These are phyloP conservation scores for Apiotrichum siamense DNA, from an alignment of 1,284 basidiomycete species.

Conservation along the genomic window DNA sequence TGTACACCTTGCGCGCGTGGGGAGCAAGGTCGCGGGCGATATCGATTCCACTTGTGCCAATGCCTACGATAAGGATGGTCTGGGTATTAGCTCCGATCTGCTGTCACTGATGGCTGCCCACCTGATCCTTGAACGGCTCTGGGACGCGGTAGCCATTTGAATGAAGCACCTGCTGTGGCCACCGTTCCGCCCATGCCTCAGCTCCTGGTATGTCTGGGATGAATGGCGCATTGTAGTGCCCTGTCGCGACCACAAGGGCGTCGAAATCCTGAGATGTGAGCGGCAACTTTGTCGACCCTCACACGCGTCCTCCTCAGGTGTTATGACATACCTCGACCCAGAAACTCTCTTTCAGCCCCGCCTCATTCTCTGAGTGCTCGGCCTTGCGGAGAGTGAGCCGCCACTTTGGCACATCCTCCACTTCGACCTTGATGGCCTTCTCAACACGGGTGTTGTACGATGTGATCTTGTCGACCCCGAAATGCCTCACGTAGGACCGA, in stretches of 20 bases:
- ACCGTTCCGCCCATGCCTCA: conserved; percentile 45
- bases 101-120: too few species aligned
- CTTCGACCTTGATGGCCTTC: conserved; percentile 30
- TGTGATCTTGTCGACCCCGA: conserved; percentile 47
- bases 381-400: conserved; percentile 38
- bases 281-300: neutral
- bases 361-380: conserved; percentile 48
- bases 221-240: conserved; percentile 45
- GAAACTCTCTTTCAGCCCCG: conserved; percentile 22
- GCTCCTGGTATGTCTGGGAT: conserved; percentile 48
- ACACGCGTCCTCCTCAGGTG: too few species aligned
- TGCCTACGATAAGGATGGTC: conserved; percentile 53
- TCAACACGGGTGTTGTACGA: conserved; percentile 55
- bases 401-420: conserved; percentile 12
- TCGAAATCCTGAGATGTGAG: conserved; percentile 49
- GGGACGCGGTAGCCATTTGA: conserved; percentile 52
- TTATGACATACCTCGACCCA: conserved; percentile 42
- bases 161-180: conserved; percentile 47
- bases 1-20: conserved; percentile 1
- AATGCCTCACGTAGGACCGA: conserved; percentile 44
- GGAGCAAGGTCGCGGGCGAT: conserved; percentile 45
- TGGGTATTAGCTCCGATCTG: too few species aligned
- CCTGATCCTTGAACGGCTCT: conserved; percentile 46
- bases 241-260: conserved; percentile 51
- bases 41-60: conserved; percentile 50